These are phyloP conservation scores for Heritiera fomes DNA, from an alignment of 345 rosid species.

Conservation along the genomic window DNA sequence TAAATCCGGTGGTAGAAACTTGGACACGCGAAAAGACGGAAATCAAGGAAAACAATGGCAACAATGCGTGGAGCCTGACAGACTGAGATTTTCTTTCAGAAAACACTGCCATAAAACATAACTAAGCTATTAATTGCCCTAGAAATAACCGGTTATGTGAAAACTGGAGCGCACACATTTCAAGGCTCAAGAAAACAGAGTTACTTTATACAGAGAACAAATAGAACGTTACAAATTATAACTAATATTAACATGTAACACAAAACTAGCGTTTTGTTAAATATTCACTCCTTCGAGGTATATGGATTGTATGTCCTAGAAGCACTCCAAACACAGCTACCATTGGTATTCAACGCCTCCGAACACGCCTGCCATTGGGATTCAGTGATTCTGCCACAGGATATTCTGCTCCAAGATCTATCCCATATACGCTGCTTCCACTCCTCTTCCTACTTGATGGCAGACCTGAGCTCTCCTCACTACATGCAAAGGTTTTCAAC, in stretches of 20 bases:
- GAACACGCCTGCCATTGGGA: slow-evolving; percentile 62
- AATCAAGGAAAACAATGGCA: too few relatives aligned
- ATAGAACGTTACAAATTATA: slow-evolving; percentile 6
- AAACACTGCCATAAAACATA: not conserved
- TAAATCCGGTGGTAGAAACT: too few relatives aligned
- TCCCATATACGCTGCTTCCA: slow-evolving; percentile 67
- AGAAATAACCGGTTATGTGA: not conserved
- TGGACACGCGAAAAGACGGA: too few relatives aligned
- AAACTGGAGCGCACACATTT: not conserved
- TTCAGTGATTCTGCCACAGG: slow-evolving; percentile 51
- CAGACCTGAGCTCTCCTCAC: slow-evolving; percentile 55
- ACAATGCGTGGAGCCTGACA: too few relatives aligned
- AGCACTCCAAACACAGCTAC: slow-evolving; percentile 66
- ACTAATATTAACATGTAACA: slow-evolving; percentile 26
- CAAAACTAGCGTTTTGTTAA: not conserved
- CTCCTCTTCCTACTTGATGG: slow-evolving; percentile 74
- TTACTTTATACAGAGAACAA: slow-evolving; percentile 1
- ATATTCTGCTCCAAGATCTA: slow-evolving; percentile 50
- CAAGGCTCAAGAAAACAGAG: slow-evolving; percentile 1
- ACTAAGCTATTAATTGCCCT: not conserved
- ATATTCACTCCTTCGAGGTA: slow-evolving; percentile 8
- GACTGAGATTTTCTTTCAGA: too few relatives aligned
- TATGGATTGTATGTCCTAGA: slow-evolving; percentile 26
- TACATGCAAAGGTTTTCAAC: slow-evolving; percentile 66
- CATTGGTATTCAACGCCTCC: slow-evolving; percentile 56